Base-by-base conservation (phyloP, 805 yeast genomes). In the Teunomyces funiuensis region DNA sequence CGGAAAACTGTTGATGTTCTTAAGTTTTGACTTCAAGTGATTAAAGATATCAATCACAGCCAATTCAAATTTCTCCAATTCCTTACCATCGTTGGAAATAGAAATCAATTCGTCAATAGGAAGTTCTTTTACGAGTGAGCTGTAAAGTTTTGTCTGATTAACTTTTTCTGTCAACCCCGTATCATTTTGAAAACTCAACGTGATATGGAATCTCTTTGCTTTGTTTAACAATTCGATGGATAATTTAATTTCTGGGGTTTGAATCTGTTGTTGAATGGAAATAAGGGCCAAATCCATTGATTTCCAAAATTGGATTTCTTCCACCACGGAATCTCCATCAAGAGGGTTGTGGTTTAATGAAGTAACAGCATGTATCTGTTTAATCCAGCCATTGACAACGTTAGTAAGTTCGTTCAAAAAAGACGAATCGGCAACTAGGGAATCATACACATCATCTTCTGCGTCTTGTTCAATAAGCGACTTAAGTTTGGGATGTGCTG, bases 161-260 rank as follows among this genome's bases (percentile, higher is more conserved):
- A 79, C 46, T 11, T 84, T 78, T 19, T 78, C 81, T 27, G 67
- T 60, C 15, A 91, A 61, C 0, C 88, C 87, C 2, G 85, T 80
- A 53, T 87, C 95, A 5, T 88, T 77, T 25, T 77, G 65, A 52
- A 86, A 83, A 26, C 84, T 74, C n/a, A 80, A 76, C 0, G 90
- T 82, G 1, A 88, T 82, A 56, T 86, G 95, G 54, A 82, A 86
- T 47, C 97, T 70, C 50, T 86, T 89, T 2, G 89, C 88, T 11
- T 73, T 65, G 44, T 78, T 77, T 41, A 90, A 66, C 0, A 85
- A 65, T 1, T 76, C 78, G 10, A 88, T 60, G 0, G 93, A 79
- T 6, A 76, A 57, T 15, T 61, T 64, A 1, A 88, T 77, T 26
- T 78, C 82, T 0, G 72, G 69, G 1, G 77, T 66, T 3, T 70